These are phyloP conservation scores for Beauveria sp. DNA, from an alignment of 2,329 filamentous ascomycete genomes.

Conservation along the genomic window DNA sequence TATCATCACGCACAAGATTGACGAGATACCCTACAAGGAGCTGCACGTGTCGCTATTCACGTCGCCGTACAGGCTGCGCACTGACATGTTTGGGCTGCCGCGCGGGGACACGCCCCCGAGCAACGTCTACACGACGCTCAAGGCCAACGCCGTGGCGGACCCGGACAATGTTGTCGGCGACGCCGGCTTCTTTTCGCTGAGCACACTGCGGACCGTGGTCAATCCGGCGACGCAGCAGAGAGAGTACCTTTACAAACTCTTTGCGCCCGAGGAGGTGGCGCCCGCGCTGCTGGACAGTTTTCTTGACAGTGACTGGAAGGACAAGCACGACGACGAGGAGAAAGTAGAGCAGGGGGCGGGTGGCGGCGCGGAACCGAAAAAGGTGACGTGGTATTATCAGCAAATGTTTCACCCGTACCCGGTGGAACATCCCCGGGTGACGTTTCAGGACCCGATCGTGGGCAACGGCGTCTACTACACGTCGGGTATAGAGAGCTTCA, in stretches of 20 bases:
- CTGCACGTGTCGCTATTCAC: slow-evolving; percentile 88
- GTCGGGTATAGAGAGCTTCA: slow-evolving; percentile 80
- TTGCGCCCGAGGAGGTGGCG: slow-evolving; percentile 48
- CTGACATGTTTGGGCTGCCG: slow-evolving; percentile 62
- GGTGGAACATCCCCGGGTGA: slow-evolving; percentile 71
- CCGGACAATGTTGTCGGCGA: slow-evolving; percentile 58
- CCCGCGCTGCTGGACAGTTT: slow-evolving; percentile 45
- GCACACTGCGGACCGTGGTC: slow-evolving; percentile 55
- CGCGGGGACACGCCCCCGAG: slow-evolving; percentile 55
- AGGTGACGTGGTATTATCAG: slow-evolving; percentile 68
- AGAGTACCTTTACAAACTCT: slow-evolving; percentile 60
- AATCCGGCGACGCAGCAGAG: slow-evolving; percentile 49
- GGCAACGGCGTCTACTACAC: slow-evolving; percentile 62
- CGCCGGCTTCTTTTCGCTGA: slow-evolving; percentile 79
- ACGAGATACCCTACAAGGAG: slow-evolving; percentile 74
- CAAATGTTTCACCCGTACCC: slow-evolving; percentile 82
- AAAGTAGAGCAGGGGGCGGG: slow-evolving; percentile 19
- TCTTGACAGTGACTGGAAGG: slow-evolving; percentile 40
- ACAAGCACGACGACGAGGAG: slow-evolving; percentile 30
- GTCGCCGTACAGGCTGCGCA: slow-evolving; percentile 64
- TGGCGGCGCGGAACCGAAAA: slow-evolving; percentile 16
- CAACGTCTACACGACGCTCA: slow-evolving; percentile 76
- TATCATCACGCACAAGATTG: slow-evolving; percentile 63
- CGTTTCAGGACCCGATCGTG: slow-evolving; percentile 74
- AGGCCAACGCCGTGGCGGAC: slow-evolving; percentile 43